Evolutionary conservation across 2,329 filamentous ascomycete species (phyloP), one percentile per base, ranked within the genome.

Genomic region (Berkeleyomyces rouxiae): DNA sequence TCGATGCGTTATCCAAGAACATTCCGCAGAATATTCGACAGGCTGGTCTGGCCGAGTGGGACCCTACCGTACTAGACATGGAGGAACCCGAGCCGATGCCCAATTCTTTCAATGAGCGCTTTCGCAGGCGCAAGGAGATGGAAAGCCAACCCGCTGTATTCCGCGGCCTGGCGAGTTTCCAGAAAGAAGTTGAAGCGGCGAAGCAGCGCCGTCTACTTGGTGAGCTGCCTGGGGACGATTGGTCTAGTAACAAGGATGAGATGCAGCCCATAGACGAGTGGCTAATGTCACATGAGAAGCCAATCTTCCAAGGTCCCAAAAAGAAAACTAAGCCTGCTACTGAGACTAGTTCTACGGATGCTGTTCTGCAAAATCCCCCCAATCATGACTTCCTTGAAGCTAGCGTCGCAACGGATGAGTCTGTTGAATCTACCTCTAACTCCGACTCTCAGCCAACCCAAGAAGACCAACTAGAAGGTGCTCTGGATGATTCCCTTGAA

Each of bases 1-100:
- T 72, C 7, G 69, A 70, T 16, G 72, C 72, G 2, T 70, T 80
- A 55, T 68, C 68, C 61, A 70, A 70, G 39, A 72, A 72, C 1
- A 68, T 79, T 33, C 78, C 77, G 0, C 65, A 68, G 5, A 72
- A 68, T 42, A 69, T 77, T 62, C 70, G 70, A 13, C 67, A 70
- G 7, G 69, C 70, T 6, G 77, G 75, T 3, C 69, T 80, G 40
- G 71, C 70, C 33, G 74, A 79, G 66, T 80, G 78, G 78, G 71
- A 72, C 58, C 2, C 49, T 11, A 6, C 36, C 7, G 49, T 23
- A 4, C 33, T 53, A 5, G 49, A 53, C 23, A 9, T 53, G 7
- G 49, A 53, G 49, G 49, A 53, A 33, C 33, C 49, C 23, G 49
- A 53, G 31, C 49, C 23, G 33, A 5, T 13, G 5, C 23, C 49